These are phyloP conservation scores for Aaosphaeria arxii DNA, from an alignment of 2,329 filamentous ascomycete species.

Conservation along the genomic window DNA sequence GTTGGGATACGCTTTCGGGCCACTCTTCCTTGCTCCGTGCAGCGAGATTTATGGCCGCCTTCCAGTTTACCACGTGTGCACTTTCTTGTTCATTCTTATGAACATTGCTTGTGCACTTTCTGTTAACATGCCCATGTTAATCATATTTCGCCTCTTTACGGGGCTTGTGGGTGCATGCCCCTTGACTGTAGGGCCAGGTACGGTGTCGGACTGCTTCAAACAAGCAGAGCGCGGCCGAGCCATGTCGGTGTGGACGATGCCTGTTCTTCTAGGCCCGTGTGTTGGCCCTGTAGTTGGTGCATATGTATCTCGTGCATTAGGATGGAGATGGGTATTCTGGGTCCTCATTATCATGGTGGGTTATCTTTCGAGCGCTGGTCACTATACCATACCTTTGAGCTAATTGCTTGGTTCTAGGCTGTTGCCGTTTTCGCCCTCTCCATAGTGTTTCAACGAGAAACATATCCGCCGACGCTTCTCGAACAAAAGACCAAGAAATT, in stretches of 20 bases:
- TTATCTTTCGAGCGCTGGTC: conserved; percentile 32
- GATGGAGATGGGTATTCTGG: conserved; percentile 26
- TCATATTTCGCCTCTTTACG: conserved; percentile 24
- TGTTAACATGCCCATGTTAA: conserved; percentile 7
- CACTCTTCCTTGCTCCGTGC: conserved; percentile 74
- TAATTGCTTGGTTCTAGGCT: conserved; percentile 22
- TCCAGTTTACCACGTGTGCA: conserved; percentile 51
- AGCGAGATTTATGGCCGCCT: conserved; percentile 70
- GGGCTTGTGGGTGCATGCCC: conserved; percentile 38
- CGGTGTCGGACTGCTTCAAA: conserved; percentile 10
- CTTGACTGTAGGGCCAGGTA: conserved; percentile 21
- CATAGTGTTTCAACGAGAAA: conserved; percentile 43
- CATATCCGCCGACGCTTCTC: conserved; percentile 48
- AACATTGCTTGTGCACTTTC: conserved; percentile 12
- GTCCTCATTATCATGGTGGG: conserved; percentile 24
- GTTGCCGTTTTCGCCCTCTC: conserved; percentile 26
- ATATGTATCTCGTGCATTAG: conserved; percentile 9
- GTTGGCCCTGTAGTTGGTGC: conserved; percentile 23
- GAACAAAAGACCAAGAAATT: conserved; percentile 44
- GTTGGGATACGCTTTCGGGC: conserved; percentile 44
- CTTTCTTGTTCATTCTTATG: conserved; percentile 15
- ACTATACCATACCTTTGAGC: conserved; percentile 28
- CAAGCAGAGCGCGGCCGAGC: conserved; percentile 14
- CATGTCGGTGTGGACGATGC: conserved; percentile 9
- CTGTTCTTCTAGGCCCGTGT: conserved; percentile 17